Base-by-base conservation (phyloP, 2,329 filamentous ascomycete species). In the Simplicillium sp. region DNA sequence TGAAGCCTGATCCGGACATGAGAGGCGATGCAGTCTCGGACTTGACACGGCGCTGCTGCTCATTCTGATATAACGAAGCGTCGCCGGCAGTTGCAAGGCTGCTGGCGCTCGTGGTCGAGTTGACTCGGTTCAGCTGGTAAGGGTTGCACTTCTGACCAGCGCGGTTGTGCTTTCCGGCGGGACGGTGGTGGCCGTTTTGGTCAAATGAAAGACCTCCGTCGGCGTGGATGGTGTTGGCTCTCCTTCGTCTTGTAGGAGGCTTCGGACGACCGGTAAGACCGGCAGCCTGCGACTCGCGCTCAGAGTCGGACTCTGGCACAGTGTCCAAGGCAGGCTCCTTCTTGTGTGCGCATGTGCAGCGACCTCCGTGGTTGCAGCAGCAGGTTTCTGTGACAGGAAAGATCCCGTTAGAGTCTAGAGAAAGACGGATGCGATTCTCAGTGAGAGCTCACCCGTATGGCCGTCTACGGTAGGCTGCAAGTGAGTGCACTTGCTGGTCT, bases 401-500 rank as follows among this genome's bases (percentile, higher is more conserved):
- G 41, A 37, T 38, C 43, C 13, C n/a, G 38, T 44, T 44, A 44
- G 42, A 36, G 14, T 36, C 34, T 11, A 15, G 34, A 20, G 28
- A 39, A n/a, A 31, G 36, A 34, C 13, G 15, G 7, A 20, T 15
- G 8, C 14, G 14, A 25, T 18, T 4, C 20, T 9, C 16, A 18
- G 25, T 20, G 17, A 20, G 12, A 42, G 52, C 73, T 73, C 61
- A 78, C 70, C 76, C 65, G 69, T 71, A 59, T 78, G 75, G 48
- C 75, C 75, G 38, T 77, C 73, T 40, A 75, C 54, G 29, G 69
- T 68, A 39, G 70, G 69, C 51, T 77, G 71, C 55, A 80, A 51
- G 58, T 82, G 75, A 44, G 72, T 64, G 60, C 78, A 82, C 59
- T 77, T 77, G 69, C 84, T 83, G 47, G 81, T 80, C 74, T 94